A percentile compares a stretch with the other conserved stretches of the same genome.
phyloP scores from a whole-genome alignment of 202 grass and related monocot genomes.

The Zizania palustris region DNA sequence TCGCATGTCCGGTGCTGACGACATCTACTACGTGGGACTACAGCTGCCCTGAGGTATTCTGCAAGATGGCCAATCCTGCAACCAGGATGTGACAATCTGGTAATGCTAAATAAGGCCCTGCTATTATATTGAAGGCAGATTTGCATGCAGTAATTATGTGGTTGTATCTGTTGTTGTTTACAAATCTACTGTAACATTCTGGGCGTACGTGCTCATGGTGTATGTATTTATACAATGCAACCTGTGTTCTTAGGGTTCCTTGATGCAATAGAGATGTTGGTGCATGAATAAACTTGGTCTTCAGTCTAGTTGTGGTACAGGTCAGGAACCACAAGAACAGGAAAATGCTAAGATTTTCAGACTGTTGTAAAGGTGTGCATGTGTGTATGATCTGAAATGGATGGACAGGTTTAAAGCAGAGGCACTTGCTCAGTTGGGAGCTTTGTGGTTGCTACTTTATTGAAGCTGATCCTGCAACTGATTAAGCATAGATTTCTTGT shows the following conservation, averaged over 20 bases:
- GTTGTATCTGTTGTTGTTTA: constrained; percentile 41
- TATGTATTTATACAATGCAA: constrained; percentile 35
- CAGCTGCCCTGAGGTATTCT: constrained; percentile 48
- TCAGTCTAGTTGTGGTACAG: background rate
- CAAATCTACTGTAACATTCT: constrained; percentile 35
- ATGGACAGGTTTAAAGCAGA: constrained; percentile 25
- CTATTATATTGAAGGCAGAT: constrained; percentile 37
- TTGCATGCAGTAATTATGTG: constrained; percentile 27
- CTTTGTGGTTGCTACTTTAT: background rate
- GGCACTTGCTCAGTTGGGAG: background rate
- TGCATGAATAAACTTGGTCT: background rate
- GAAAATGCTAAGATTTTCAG: background rate
- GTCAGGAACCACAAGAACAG: background rate
- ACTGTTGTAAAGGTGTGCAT: background rate
- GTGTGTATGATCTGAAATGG: background rate
- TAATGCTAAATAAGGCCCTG: constrained; percentile 17
- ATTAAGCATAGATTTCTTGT: background rate
- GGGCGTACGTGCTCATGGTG: constrained; percentile 32
- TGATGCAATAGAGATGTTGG: constrained; percentile 11
- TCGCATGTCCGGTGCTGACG: constrained; percentile 32
- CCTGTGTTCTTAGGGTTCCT: background rate
- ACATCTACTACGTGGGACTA: constrained; percentile 37
- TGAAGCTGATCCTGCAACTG: background rate
- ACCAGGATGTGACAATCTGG: constrained; percentile 42
- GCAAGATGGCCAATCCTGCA: constrained; percentile 48